Base-by-base conservation (phyloP, 495 filamentous ascomycete species). In the Mycothermus thermophilus region DNA sequence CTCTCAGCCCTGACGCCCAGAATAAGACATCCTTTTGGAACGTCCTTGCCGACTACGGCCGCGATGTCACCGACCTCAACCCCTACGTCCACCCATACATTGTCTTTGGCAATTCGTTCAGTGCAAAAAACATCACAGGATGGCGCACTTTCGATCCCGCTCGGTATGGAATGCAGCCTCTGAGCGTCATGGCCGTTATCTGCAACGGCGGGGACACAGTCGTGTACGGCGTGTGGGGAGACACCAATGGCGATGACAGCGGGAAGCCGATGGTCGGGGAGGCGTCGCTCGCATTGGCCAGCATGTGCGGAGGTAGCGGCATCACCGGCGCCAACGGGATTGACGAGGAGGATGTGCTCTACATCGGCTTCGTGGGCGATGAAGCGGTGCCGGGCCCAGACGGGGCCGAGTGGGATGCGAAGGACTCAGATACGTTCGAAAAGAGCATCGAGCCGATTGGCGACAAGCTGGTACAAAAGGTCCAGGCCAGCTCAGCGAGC, bases 221-320 rank as follows among this genome's bases (percentile, higher is more conserved):
- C 62, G 52, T 75, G 18, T 80, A 77, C 36, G 75, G 72, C 7
- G 53, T 81, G 25, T 79, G 72, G 77, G 77, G 74, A 2, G 77
- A 81, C 44, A 71, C 64, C 6, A 81, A 79, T 30, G 77, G 69
- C 7, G 66, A 52, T 15, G 57, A 64, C 14, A 60, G 58, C 4
- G 32, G 54, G 34, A 51, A 48, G 28, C 43, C 58, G 15, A 52
- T 64, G 3, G 67, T 72, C 0, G 72, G 75, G 5, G 72, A 80
- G 38, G 66, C 66, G 0, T 64, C 66, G n/a, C 59, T 79, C 8
- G 57, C 72, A 5, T 47, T 78, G 5, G 76, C 67, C 0, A 64
- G 66, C 25, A 54, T 66, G 10, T 79, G 75, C 46, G 72, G 63
- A 31, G 66, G 62, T 0, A 39, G 48, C 0, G 23, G 31, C 2